Evolutionary conservation across 2,329 filamentous ascomycete genomes (phyloP), one percentile per base, ranked within the genome.

Genomic region (Geosmithia morbida): DNA sequence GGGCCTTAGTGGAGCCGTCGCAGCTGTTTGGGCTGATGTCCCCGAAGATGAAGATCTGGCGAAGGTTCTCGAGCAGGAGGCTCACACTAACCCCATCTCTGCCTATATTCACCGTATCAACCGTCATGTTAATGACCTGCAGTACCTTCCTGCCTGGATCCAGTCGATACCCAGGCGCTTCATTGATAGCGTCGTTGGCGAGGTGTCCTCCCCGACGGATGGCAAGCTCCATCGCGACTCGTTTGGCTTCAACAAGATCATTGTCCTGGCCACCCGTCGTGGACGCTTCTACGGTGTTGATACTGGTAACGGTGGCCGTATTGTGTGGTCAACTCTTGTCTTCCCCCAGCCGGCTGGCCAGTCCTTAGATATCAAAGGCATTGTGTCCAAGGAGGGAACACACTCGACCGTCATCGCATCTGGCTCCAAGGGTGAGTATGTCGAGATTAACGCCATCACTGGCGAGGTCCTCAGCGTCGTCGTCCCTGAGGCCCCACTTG

Each of bases 61-160:
- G 6, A 82, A 85, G 60, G 85, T 87, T 29, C 71, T 97, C 7
- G 85, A 94, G 54, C 77, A 85, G 20, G 90, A 98, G 65, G 85
- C 86, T 3, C 85, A 95, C 59, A 84, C 83, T 57, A 94, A 84
- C 59, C 72, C 86, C 2, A 57, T 86, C 6, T 71, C 76, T 11
- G 92, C 92, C n/a, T 98, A 95, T 58, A 66, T 90, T 26, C 88
- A 96, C 64, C 83, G 92, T 14, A 72, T 95, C 14, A 83, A 76
- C 52, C 84, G 92, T 43, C 92, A 98, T 59, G 56, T 87, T 14
- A 71, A 78, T 43, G 92, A 96, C 53, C 70, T 96, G 40, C 71
- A 84, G 57, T 71, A 83, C 54, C 71, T 97, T 3, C 89, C 89
- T 1, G 74, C 71, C 1, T 94, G 83, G 65, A 64, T 94, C 2